Evolutionary conservation across 192 early-diverging fungal species (phyloP).

Genomic region (Coemansia sp.): DNA sequence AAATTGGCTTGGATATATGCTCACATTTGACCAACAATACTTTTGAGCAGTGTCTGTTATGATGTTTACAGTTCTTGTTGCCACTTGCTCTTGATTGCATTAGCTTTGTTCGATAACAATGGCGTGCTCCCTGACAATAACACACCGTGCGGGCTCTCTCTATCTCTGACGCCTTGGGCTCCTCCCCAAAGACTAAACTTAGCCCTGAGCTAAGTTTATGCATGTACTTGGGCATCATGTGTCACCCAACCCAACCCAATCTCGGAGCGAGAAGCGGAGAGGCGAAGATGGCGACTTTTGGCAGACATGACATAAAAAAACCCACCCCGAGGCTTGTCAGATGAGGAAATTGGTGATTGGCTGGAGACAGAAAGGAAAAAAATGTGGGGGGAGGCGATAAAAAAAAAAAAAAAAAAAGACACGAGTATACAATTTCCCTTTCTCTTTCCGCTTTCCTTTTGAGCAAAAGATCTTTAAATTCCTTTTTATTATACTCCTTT

Average conservation of each 20-base stretch:
- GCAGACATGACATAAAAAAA: no score
- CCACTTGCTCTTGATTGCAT: not conserved
- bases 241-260: no score
- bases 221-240: no score
- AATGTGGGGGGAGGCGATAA: not conserved
- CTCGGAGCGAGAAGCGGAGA: not conserved
- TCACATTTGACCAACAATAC: not conserved
- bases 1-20: not conserved
- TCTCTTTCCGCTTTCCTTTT: not conserved
- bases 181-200: not conserved
- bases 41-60: not conserved
- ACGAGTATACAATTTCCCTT: not conserved
- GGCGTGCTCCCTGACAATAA: not conserved
- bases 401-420: not conserved
- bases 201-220: not conserved
- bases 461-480: not conserved
- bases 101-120: not conserved
- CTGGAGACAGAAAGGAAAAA: not conserved
- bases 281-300: not conserved
- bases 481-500: conserved; percentile 8
- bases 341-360: not conserved
- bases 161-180: not conserved
- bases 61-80: not conserved
- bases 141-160: not conserved
- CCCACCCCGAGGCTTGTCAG: not conserved